Evolutionary conservation across 306 rosid genomes (phyloP).

Genomic region (Castanopsis chinensis): DNA sequence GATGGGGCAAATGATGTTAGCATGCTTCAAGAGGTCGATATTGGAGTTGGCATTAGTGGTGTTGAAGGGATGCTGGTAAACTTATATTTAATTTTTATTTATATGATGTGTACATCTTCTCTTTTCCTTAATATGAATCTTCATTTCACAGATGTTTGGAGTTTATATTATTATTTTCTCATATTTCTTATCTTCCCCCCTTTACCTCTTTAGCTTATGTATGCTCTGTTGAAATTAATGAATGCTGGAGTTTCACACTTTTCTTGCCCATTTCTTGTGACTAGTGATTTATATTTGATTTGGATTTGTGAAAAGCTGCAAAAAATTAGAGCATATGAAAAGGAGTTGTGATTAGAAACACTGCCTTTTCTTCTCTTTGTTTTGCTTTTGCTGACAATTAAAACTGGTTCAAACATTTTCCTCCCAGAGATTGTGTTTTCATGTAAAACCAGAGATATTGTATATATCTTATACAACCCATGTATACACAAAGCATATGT

Average conservation of each 20-base stretch:
- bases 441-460: background rate
- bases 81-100: conserved; percentile 12
- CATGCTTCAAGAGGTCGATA: conserved; percentile 94
- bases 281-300: background rate
- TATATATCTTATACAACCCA: background rate
- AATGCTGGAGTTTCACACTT: background rate
- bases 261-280: background rate
- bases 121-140: background rate
- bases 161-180: background rate
- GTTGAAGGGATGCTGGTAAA: conserved; percentile 94
- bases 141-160: background rate
- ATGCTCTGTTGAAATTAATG: background rate
- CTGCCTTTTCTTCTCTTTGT: background rate
- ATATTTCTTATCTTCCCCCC: background rate
- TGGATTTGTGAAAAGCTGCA: background rate
- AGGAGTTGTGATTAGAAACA: background rate
- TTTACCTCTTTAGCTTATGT: background rate
- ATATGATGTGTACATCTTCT: background rate
- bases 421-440: background rate
- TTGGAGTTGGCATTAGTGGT: conserved; percentile 93
- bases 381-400: background rate
- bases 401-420: background rate
- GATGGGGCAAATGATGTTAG: conserved; percentile 97
- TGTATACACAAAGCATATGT: no score
- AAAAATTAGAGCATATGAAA: background rate